These are phyloP conservation scores for Phytophthora tubulina DNA, from an alignment of 352 stramenopile species.

Conservation along the genomic window DNA sequence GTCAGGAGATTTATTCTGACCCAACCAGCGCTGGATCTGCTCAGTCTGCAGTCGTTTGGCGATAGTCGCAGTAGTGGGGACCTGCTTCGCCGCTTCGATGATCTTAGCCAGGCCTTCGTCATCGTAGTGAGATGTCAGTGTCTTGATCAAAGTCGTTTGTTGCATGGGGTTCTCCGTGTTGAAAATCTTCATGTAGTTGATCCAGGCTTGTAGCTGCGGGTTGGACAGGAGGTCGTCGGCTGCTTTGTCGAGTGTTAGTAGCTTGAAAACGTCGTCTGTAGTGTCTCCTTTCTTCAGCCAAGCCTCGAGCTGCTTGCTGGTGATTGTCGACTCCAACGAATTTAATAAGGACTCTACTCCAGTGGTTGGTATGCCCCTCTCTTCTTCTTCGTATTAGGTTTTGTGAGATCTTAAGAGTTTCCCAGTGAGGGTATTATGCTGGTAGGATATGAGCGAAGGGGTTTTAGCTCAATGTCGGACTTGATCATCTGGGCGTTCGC, in stretches of 20 bases:
- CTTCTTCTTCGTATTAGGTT: not conserved
- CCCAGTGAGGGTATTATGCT: no score
- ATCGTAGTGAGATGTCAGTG: slow-evolving; percentile 6
- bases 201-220: slow-evolving; percentile 4
- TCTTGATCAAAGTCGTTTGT: slow-evolving; percentile 15
- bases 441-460: no score
- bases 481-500: no score
- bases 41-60: slow-evolving; percentile 1
- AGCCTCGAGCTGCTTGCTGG: not conserved
- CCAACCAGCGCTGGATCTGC: slow-evolving; percentile 4
- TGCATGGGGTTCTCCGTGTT: slow-evolving; percentile 16
- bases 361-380: not conserved
- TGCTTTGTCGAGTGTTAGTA: not conserved
- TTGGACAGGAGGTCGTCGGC: not conserved
- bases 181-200: slow-evolving; percentile 27
- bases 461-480: no score
- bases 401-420: not conserved
- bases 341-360: not conserved
- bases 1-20: not conserved
- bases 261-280: slow-evolving; percentile 7
- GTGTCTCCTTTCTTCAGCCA: not conserved
- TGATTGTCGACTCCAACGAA: not conserved
- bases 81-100: slow-evolving; percentile 18
- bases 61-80: not conserved
- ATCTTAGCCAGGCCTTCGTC: slow-evolving; percentile 18